Conservation (phyloP, 495 filamentous ascomycete genomes). For the Aspergillus ellipticus region DNA sequence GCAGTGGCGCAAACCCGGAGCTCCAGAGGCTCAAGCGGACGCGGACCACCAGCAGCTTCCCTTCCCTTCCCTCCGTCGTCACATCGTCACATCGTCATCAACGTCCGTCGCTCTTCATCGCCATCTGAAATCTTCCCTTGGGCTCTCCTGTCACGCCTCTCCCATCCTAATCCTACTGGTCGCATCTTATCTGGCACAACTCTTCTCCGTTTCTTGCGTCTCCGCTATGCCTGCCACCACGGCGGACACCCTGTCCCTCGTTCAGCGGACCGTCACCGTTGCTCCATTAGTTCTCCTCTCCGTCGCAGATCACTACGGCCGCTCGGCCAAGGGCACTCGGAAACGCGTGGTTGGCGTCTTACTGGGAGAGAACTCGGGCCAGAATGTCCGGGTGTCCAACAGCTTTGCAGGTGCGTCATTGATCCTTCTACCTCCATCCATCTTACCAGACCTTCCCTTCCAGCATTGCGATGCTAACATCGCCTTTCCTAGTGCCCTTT, state of each 20-base stretch:
- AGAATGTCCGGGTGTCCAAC: slow-evolving; percentile 95
- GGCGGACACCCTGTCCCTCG: slow-evolving; percentile 87
- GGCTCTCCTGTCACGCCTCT: not conserved
- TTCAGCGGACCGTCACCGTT: slow-evolving; percentile 90
- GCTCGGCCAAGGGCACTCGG: slow-evolving; percentile 79
- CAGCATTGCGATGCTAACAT: slow-evolving; percentile 12
- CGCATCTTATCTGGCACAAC: slow-evolving; percentile 1
- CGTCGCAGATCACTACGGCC: slow-evolving; percentile 97
- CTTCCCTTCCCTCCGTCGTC: slow-evolving; percentile 13
- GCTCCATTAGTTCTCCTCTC: slow-evolving; percentile 97
- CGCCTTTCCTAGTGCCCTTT: slow-evolving; percentile 70
- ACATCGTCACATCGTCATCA: not conserved
- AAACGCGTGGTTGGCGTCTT: slow-evolving; percentile 96
- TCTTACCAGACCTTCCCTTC: not conserved
- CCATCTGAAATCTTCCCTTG: not conserved
- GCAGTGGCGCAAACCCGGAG: slow-evolving; percentile 14
- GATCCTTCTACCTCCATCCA: not conserved
- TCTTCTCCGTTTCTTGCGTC: slow-evolving; percentile 10
- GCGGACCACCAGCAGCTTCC: slow-evolving; percentile 13
- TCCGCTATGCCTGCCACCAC: slow-evolving; percentile 86
- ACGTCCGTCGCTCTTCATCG: not conserved
- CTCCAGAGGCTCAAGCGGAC: slow-evolving; percentile 4
- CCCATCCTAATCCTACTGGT: slow-evolving; percentile 3
- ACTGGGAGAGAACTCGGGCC: slow-evolving; percentile 91
- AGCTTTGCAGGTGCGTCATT: slow-evolving; percentile 83